Evolutionary conservation across 805 yeast species (phyloP).

Genomic region (Ogataea minuta): DNA sequence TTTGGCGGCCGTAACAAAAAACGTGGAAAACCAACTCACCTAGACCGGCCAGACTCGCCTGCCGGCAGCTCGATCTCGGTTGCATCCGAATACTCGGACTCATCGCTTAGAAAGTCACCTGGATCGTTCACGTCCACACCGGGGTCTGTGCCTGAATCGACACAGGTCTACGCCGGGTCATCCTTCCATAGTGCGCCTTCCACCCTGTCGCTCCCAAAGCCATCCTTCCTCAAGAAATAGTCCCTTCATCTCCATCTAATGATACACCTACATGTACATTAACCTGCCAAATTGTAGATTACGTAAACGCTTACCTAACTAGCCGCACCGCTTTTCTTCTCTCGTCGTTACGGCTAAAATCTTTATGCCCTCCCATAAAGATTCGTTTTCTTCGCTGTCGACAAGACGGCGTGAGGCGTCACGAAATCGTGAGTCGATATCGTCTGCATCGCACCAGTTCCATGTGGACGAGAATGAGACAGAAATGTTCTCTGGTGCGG

Average conservation of each 20-base stretch:
- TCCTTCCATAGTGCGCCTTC: conserved; percentile 57
- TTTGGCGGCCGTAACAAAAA: conserved; percentile 17
- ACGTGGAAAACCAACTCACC: conserved; percentile 2
- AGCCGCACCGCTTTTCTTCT: background rate
- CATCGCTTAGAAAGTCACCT: conserved; percentile 16
- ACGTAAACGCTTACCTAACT: conserved; percentile 3
- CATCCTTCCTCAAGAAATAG: conserved; percentile 40
- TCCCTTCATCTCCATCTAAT: conserved; percentile 1
- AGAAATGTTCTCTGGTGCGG: conserved; percentile 78
- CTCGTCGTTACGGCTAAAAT: conserved; percentile 6
- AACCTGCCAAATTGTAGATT: conserved; percentile 2
- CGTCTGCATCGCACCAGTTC: conserved; percentile 8
- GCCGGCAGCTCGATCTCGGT: background rate
- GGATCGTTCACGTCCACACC: conserved; percentile 15
- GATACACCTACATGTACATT: conserved; percentile 6
- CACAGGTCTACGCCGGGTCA: conserved; percentile 49
- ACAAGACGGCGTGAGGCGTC: conserved; percentile 21
- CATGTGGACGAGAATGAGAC: conserved; percentile 57
- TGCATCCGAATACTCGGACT: conserved; percentile 14
- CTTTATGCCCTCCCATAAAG: conserved; percentile 10
- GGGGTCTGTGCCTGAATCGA: conserved; percentile 14
- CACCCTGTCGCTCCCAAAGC: conserved; percentile 54
- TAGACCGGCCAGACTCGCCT: conserved; percentile 6
- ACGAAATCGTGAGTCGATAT: conserved; percentile 32
- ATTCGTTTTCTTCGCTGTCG: conserved; percentile 14